These are phyloP conservation scores for Quercus dentata DNA, from an alignment of 306 rosid genomes.

Conservation along the genomic window DNA sequence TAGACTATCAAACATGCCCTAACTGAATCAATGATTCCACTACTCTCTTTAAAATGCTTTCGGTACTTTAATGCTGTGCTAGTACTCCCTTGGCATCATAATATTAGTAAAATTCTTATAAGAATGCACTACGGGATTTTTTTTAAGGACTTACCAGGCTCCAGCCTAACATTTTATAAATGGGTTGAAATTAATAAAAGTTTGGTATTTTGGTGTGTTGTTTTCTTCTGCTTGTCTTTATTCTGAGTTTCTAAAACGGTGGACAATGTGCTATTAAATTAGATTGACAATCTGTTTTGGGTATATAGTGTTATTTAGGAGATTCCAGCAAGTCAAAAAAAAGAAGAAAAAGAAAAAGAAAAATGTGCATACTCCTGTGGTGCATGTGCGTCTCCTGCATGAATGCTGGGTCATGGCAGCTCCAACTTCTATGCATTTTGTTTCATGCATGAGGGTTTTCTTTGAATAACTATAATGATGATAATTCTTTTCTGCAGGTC, in stretches of 20 bases:
- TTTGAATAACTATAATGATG: conserved; percentile 6
- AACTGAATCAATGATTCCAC: not conserved
- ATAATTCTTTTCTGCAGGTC: conserved; percentile 62
- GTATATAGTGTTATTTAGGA: not conserved
- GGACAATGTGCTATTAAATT: not conserved
- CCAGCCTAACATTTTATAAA: not conserved
- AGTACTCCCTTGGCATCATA: not conserved
- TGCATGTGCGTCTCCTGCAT: conserved; percentile 2
- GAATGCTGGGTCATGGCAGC: not conserved
- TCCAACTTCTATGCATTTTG: not conserved
- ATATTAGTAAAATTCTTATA: not conserved
- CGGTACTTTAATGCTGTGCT: not conserved
- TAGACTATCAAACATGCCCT: no score
- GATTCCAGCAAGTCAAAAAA: not conserved
- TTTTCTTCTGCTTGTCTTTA: not conserved
- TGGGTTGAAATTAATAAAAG: not conserved
- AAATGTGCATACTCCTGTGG: not conserved
- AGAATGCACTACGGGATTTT: not conserved
- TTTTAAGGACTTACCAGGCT: not conserved
- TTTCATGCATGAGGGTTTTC: not conserved
- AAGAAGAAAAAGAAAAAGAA: not conserved
- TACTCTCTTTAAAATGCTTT: not conserved
- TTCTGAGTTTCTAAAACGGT: not conserved
- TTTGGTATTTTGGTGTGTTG: not conserved
- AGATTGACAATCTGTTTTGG: not conserved